phyloP scores from a whole-genome alignment of 2,329 filamentous ascomycete genomes.

The Xylariaceae sp. region DNA sequence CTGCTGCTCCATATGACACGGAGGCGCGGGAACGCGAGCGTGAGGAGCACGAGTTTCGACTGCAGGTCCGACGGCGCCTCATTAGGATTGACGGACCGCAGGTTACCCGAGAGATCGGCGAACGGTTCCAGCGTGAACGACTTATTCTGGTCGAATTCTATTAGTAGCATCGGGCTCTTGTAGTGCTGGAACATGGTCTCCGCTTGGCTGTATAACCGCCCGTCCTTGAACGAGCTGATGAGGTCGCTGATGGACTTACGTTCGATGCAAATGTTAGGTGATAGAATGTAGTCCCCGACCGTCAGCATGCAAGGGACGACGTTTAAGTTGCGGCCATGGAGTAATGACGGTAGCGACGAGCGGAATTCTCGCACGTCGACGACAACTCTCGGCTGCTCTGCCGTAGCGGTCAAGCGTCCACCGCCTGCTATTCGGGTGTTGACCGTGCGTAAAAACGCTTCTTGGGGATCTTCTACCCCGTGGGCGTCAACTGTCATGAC shows the following conservation, averaged over 20 bases:
- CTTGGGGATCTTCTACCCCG: constrained; percentile 74
- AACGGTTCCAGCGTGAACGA: constrained; percentile 89
- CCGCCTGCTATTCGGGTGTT: constrained; percentile 96
- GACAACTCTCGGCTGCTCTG: constrained; percentile 82
- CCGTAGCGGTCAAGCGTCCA: constrained; percentile 76
- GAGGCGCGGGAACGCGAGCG: constrained; percentile 82
- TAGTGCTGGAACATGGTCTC: constrained; percentile 96
- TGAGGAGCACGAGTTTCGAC: constrained; percentile 85
- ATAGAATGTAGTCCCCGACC: constrained; percentile 92
- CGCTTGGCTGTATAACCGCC: constrained; percentile 84
- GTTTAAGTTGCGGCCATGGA: constrained; percentile 83
- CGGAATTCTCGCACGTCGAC: constrained; percentile 96
- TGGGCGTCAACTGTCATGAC: constrained; percentile 72
- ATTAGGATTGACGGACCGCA: constrained; percentile 59
- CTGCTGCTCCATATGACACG: constrained; percentile 91
- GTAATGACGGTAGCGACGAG: constrained; percentile 82
- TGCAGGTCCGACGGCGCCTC: constrained; percentile 71
- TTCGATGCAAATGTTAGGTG: constrained; percentile 86
- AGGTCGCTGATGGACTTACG: constrained; percentile 90
- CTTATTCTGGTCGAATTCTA: constrained; percentile 97
- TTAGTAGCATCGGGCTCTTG: constrained; percentile 81
- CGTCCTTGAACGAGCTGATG: constrained; percentile 86
- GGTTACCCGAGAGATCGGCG: constrained; percentile 60
- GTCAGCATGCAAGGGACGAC: constrained; percentile 94
- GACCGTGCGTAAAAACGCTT: constrained; percentile 87